Evolutionary conservation across 441 rosid genomes (phyloP).

Genomic region (Francoa sonchifolia): DNA sequence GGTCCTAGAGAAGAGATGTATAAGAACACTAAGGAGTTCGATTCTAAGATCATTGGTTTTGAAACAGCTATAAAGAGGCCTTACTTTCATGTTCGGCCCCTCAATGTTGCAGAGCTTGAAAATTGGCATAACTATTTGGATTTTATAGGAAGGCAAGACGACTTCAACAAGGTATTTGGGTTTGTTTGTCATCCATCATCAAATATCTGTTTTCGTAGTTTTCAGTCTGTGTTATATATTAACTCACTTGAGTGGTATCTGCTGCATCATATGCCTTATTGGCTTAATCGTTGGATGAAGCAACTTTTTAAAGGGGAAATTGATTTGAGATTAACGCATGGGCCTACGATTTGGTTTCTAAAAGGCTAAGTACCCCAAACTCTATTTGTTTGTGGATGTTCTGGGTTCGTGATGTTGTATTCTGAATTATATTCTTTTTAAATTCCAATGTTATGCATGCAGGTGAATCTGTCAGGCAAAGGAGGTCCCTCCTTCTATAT

Average conservation of each 20-base stretch:
- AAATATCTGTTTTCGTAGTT: slow-evolving; percentile 30
- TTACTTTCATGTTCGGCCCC: slow-evolving; percentile 90
- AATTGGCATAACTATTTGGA: slow-evolving; percentile 90
- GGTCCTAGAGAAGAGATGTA: slow-evolving; percentile 75
- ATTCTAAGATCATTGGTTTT: slow-evolving; percentile 77
- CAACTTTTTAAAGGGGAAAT: slow-evolving; percentile 78
- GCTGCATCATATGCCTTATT: slow-evolving; percentile 91
- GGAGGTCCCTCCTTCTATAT: slow-evolving; percentile 81
- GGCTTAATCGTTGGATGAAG: slow-evolving; percentile 99
- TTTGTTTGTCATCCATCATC: slow-evolving; percentile 22
- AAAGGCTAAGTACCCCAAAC: slow-evolving; percentile 93
- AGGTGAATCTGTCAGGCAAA: slow-evolving; percentile 91
- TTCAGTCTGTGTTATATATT: slow-evolving; percentile 48
- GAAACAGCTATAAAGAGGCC: slow-evolving; percentile 94
- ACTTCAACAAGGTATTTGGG: slow-evolving; percentile 78
- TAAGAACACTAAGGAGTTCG: slow-evolving; percentile 88
- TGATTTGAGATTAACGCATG: slow-evolving; percentile 92
- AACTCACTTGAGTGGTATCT: slow-evolving; percentile 84
- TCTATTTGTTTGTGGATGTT: slow-evolving; percentile 66
- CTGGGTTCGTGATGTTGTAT: slow-evolving; percentile 49
- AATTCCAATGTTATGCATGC: slow-evolving; percentile 85
- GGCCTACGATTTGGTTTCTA: slow-evolving; percentile 80
- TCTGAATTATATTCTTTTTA: slow-evolving; percentile 37
- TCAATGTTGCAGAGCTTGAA: slow-evolving; percentile 79
- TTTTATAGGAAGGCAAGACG: slow-evolving; percentile 69